phyloP scores from a whole-genome alignment of 345 rosid species.

The Microthlaspi erraticum region DNA sequence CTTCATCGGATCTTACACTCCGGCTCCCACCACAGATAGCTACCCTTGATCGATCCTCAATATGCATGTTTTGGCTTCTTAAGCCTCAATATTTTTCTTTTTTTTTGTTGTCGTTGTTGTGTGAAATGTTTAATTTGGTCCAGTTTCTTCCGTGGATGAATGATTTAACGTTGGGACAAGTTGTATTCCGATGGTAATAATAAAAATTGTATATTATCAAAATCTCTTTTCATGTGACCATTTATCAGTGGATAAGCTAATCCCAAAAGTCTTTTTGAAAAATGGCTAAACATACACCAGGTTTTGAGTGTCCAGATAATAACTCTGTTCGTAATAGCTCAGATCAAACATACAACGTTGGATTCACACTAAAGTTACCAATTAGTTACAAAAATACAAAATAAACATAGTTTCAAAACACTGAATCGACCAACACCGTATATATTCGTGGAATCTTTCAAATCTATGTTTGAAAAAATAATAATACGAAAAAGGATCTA shows the following conservation, averaged over 20 bases:
- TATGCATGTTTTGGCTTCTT: background rate
- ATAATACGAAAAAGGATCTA: no score
- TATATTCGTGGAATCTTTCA: no score
- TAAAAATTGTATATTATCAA: background rate
- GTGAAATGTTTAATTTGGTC: constrained; percentile 29
- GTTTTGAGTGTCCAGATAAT: no score
- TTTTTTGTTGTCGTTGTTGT: constrained; percentile 5
- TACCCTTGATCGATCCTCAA: constrained; percentile 32
- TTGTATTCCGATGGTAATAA: constrained; percentile 16
- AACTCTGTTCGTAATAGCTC: no score
- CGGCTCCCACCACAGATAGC: constrained; percentile 36
- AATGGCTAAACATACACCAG: background rate
- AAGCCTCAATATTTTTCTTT: background rate
- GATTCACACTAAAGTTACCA: no score
- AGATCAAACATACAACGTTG: no score
- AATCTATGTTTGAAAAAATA: no score
- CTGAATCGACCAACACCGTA: no score
- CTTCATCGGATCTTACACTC: constrained; percentile 64
- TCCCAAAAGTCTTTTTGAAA: background rate
- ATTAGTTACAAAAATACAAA: no score
- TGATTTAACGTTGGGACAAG: background rate
- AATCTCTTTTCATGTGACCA: background rate
- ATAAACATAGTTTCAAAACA: no score
- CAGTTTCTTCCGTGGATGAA: constrained; percentile 7
- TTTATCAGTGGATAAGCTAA: background rate